These are phyloP conservation scores for Nymphaea thermarum DNA, from an alignment of 164 flowering plant genomes.

Conservation along the genomic window DNA sequence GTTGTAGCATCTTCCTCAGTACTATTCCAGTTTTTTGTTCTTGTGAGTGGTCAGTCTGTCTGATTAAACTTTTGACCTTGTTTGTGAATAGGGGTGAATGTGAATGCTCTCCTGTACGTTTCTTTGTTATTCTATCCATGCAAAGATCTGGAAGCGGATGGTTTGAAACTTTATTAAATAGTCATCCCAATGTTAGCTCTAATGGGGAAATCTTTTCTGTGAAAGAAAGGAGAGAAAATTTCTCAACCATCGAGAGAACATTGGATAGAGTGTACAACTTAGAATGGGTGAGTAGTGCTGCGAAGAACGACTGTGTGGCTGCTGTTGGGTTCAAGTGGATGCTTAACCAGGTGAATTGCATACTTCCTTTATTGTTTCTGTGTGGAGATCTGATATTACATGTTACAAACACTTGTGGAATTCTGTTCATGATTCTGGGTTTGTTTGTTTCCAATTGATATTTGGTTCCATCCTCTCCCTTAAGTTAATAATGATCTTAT, in stretches of 20 bases:
- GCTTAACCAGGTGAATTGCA: slow-evolving; percentile 69
- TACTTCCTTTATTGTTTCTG: background rate
- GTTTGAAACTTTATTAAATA: slow-evolving; percentile 80
- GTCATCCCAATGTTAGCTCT: slow-evolving; percentile 76
- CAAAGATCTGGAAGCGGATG: slow-evolving; percentile 97
- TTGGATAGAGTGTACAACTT: slow-evolving; percentile 62
- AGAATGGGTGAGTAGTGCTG: slow-evolving; percentile 76
- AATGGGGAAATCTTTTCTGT: slow-evolving; percentile 78
- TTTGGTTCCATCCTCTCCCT: no score
- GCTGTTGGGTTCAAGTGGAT: slow-evolving; percentile 95
- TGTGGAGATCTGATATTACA: background rate
- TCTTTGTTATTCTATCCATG: slow-evolving; percentile 61
- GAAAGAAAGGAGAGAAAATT: slow-evolving; percentile 41
- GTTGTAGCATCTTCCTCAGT: slow-evolving; percentile 1
- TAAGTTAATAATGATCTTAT: no score
- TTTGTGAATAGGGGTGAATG: slow-evolving; percentile 53
- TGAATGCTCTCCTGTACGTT: slow-evolving; percentile 51
- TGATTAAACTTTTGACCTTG: background rate
- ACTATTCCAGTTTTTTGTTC: background rate
- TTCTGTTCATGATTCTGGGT: no score
- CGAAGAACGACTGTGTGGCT: slow-evolving; percentile 74
- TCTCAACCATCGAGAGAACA: slow-evolving; percentile 44
- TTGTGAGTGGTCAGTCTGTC: background rate
- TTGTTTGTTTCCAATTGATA: no score
- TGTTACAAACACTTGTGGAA: background rate